Evolutionary conservation across 768 basidiomycete species (phyloP).

Genomic region (Tricholoma saponaceum): DNA sequence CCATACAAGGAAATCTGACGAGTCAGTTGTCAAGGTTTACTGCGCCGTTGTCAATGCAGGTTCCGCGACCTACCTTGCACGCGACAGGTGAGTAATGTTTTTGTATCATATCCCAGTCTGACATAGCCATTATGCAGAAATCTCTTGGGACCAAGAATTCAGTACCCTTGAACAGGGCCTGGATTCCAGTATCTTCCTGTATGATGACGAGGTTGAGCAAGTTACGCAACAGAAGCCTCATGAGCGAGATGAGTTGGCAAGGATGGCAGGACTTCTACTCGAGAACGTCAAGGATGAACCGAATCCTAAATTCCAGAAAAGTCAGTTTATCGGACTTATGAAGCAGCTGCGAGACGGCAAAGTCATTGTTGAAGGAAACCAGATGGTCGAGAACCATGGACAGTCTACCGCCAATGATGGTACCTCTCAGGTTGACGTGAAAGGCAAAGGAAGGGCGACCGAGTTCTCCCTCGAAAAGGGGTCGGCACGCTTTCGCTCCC

Average conservation of each 20-base stretch:
- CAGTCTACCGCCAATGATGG: constrained; percentile 14
- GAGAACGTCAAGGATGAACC: constrained; percentile 70
- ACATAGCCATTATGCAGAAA: constrained; percentile 23
- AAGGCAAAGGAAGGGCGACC: constrained; percentile 64
- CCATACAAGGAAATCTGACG: constrained; percentile 32
- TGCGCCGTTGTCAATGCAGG: constrained; percentile 21
- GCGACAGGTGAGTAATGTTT: constrained; percentile 6
- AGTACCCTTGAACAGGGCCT: constrained; percentile 48
- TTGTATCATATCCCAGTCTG: not conserved
- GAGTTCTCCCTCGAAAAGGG: constrained; percentile 14
- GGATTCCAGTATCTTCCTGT: constrained; percentile 15
- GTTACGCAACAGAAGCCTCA: constrained; percentile 13
- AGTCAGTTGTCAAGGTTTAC: constrained; percentile 26
- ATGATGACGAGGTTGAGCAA: constrained; percentile 19
- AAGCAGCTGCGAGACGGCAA: constrained; percentile 76
- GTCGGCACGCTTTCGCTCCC: not conserved
- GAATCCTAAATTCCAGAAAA: constrained; percentile 83
- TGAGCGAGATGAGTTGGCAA: constrained; percentile 71
- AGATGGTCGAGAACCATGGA: constrained; percentile 60
- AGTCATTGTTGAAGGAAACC: constrained; percentile 72
- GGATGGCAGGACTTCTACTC: constrained; percentile 74
- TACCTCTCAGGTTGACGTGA: constrained; percentile 34
- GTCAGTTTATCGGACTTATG: constrained; percentile 85
- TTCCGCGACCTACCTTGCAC: constrained; percentile 15
- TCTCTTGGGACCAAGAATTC: constrained; percentile 66